Conservation (phyloP, 2,329 filamentous ascomycete species). For the Harringtonia lauricola region DNA sequence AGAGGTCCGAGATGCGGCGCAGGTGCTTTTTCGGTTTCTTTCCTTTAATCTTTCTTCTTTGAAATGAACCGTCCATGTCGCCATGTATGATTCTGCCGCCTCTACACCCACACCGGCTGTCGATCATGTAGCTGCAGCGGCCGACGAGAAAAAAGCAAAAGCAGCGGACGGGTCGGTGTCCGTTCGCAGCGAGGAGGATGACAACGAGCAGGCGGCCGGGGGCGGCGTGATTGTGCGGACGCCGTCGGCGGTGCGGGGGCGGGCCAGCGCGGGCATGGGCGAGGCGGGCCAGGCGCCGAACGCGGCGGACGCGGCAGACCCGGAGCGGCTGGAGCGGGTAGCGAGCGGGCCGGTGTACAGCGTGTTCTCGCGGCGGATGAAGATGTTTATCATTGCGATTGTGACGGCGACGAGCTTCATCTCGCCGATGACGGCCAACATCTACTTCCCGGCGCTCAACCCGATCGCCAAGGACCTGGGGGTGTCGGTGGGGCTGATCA, state of each 20-base stretch:
- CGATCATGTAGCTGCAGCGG: too few relatives aligned
- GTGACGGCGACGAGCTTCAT: constrained; percentile 41
- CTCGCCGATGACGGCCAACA: constrained; percentile 48
- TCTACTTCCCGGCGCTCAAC: constrained; percentile 37
- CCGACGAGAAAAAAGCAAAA: too few relatives aligned
- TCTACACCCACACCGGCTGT: too few relatives aligned
- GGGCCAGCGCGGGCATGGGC: neutral
- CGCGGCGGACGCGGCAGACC: constrained; percentile 11
- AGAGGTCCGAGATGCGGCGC: too few relatives aligned
- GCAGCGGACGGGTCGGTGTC: too few relatives aligned
- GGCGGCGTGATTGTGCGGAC: neutral
- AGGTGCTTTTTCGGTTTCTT: too few relatives aligned
- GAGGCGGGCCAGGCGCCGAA: neutral
- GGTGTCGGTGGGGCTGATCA: constrained; percentile 29
- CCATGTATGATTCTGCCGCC: too few relatives aligned
- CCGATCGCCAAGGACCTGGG: constrained; percentile 25
- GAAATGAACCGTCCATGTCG: too few relatives aligned
- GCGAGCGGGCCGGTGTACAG: constrained; percentile 29
- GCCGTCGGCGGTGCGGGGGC: neutral
- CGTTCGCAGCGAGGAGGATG: too few relatives aligned
- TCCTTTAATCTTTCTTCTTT: too few relatives aligned
- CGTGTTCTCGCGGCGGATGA: constrained; percentile 29
- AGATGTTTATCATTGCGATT: constrained; percentile 41
- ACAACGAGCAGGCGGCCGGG: too few relatives aligned
- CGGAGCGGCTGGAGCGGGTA: constrained; percentile 22